A percentile compares a stretch with the other conserved stretches of the same genome.
phyloP scores from a whole-genome alignment of 2,329 filamentous ascomycete species.

The Bisporella sp. region DNA sequence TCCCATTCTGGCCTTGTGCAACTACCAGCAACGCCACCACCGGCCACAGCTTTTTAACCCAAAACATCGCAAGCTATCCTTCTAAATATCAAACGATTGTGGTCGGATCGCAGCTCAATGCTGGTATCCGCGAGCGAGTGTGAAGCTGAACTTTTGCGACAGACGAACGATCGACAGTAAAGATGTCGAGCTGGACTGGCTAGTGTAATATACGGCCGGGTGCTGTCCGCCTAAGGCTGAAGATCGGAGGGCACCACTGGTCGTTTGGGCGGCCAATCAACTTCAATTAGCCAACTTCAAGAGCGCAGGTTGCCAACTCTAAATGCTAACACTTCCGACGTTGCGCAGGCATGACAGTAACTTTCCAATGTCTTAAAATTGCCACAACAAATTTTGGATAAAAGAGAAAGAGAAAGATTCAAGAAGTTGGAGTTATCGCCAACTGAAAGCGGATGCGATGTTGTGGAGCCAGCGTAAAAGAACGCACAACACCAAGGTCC shows the following conservation, averaged over 20 bases:
- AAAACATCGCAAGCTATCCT: constrained; percentile 11
- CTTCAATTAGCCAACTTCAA: too few species aligned
- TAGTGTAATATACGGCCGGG: constrained; percentile 13
- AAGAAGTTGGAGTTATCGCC: too few species aligned
- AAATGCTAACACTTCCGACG: too few species aligned
- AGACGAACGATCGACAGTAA: constrained; percentile 15
- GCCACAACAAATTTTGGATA: too few species aligned
- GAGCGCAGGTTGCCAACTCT: too few species aligned
- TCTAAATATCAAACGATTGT: constrained; percentile 1
- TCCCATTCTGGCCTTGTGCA: constrained; percentile 9
- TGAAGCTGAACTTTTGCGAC: constrained; percentile 13
- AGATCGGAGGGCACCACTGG: background rate
- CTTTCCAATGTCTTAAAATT: too few species aligned
- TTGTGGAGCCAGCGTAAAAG: too few species aligned
- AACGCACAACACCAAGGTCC: too few species aligned
- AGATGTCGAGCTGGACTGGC: constrained; percentile 13
- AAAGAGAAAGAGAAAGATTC: too few species aligned
- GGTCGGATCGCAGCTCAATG: constrained; percentile 12
- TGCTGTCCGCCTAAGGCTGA: constrained; percentile 14
- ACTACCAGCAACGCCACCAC: constrained; percentile 12
- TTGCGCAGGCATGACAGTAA: too few species aligned
- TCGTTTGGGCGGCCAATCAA: too few species aligned
- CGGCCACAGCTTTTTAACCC: constrained; percentile 10
- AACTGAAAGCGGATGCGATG: too few species aligned
- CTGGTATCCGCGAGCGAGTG: constrained; percentile 21